Evolutionary conservation across 2,329 filamentous ascomycete species (phyloP).

Genomic region (Trichoderma sp.): DNA sequence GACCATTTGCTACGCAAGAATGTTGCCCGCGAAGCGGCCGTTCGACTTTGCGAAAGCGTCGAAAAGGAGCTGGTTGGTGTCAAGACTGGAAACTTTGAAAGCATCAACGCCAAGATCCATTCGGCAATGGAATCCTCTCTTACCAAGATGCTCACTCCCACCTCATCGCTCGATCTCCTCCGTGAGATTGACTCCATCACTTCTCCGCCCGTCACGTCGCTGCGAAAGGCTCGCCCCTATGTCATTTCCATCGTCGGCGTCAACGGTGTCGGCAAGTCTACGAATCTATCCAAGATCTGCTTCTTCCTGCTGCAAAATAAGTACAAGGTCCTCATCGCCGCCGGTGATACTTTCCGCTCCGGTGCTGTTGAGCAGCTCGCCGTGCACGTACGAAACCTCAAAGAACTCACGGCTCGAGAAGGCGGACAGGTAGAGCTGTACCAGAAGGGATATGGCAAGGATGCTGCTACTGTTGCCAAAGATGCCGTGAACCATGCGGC

Average conservation of each 20-base stretch:
- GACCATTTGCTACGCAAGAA: slow-evolving; percentile 95
- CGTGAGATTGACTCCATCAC: slow-evolving; percentile 86
- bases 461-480: slow-evolving; percentile 92
- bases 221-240: slow-evolving; percentile 75
- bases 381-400: slow-evolving; percentile 91
- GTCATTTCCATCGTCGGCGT: slow-evolving; percentile 98
- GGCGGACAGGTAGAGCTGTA: slow-evolving; percentile 87
- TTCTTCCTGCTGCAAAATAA: slow-evolving; percentile 98
- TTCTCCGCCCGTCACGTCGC: slow-evolving; percentile 65
- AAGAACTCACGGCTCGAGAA: slow-evolving; percentile 83
- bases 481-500: slow-evolving; percentile 85
- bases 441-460: slow-evolving; percentile 97
- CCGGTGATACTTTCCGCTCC: slow-evolving; percentile 95
- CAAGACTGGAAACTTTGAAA: slow-evolving; percentile 91
- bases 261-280: slow-evolving; percentile 97
- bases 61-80: slow-evolving; percentile 87
- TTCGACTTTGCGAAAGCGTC: slow-evolving; percentile 88
- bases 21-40: slow-evolving; percentile 89
- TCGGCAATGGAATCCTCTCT: slow-evolving; percentile 90
- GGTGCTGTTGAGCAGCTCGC: slow-evolving; percentile 96
- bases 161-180: slow-evolving; percentile 89
- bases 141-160: slow-evolving; percentile 93
- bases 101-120: slow-evolving; percentile 79
- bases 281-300: slow-evolving; percentile 95
- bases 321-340: slow-evolving; percentile 90